A percentile compares a stretch with the other conserved stretches of the same genome.
Conservation (phyloP, 495 filamentous ascomycete genomes). For the Staphylotrichum tortipilum region DNA sequence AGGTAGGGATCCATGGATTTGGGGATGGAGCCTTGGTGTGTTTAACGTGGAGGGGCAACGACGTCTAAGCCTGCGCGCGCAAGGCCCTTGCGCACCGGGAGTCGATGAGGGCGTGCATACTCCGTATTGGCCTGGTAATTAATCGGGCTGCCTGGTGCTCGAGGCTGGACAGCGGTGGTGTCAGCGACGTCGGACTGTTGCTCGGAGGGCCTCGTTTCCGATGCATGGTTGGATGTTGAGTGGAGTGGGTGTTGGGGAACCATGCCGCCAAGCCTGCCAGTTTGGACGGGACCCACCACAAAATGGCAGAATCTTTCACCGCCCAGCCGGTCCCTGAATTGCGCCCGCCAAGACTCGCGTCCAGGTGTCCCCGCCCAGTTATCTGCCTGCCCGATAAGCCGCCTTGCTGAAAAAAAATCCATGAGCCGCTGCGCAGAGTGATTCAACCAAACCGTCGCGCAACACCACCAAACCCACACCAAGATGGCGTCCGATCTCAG, state of each 20-base stretch:
- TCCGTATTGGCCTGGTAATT: no score
- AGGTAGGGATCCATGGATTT: no score
- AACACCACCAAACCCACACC: constrained; percentile 1
- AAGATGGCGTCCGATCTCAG: constrained; percentile 35
- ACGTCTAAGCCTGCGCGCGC: no score
- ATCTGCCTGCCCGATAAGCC: constrained; percentile 9
- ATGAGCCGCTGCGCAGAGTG: no score
- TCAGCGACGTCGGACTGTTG: neutral
- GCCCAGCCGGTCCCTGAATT: neutral
- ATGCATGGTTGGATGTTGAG: neutral
- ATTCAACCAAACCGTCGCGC: neutral
- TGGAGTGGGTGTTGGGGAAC: constrained; percentile 2
- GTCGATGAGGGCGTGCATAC: no score
- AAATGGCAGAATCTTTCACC: constrained; percentile 15
- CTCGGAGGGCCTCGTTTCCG: neutral
- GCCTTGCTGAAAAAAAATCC: constrained; percentile 7
- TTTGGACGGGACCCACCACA: constrained; percentile 5
- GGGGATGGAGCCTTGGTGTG: no score
- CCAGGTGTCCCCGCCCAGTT: no score
- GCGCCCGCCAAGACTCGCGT: neutral
- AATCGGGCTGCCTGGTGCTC: neutral
- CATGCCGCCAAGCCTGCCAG: no score
- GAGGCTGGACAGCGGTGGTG: neutral
- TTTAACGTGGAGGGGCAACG: no score
- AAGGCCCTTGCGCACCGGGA: no score